Conservation (phyloP, 164 flowering plant species). For the Brasenia schreberi region DNA sequence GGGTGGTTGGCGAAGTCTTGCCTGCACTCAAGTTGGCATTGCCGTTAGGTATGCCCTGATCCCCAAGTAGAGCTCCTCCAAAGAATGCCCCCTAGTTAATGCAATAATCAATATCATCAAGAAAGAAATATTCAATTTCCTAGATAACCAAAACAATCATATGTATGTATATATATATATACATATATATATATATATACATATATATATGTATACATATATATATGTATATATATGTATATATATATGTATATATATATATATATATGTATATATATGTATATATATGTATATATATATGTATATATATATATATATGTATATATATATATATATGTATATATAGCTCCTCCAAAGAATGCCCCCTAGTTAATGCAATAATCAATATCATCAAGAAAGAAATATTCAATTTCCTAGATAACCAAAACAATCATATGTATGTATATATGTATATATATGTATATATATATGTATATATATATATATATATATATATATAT, state of each 20-base stretch:
- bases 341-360: conserved; percentile 54
- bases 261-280: background rate
- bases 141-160: too few relatives aligned
- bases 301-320: background rate
- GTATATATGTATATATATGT: too few relatives aligned
- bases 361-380: conserved; percentile 37
- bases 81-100: conserved; percentile 54
- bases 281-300: background rate
- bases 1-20: conserved; percentile 3
- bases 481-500: too few relatives aligned
- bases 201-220: too few relatives aligned
- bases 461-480: too few relatives aligned
- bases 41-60: conserved; percentile 48
- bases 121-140: background rate
- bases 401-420: background rate
- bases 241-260: background rate
- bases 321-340: too few relatives aligned
- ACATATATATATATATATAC: too few relatives aligned
- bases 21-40: conserved; percentile 53
- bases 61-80: conserved; percentile 53
- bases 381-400: background rate
- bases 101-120: background rate
- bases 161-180: too few relatives aligned
- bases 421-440: too few relatives aligned
- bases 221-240: background rate